Evolutionary conservation across 2,329 filamentous ascomycete genomes (phyloP), one percentile per base, ranked within the genome.

Genomic region (Juglanconis oblonga): DNA sequence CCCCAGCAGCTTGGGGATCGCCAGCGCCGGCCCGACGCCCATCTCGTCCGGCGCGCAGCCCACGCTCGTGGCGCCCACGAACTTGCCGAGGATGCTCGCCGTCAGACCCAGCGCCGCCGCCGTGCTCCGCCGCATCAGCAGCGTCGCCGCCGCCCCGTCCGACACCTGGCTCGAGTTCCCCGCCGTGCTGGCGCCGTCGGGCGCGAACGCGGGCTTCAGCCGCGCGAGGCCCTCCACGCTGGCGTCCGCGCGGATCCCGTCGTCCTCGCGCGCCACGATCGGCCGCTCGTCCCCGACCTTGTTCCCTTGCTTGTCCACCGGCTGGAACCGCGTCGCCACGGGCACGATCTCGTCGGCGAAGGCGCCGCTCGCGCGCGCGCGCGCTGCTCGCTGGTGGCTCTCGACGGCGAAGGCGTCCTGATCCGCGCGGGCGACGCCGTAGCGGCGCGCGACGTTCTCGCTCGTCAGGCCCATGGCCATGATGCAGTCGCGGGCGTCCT

Each of bases 381-480:
- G 77, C 0, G 87, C 83, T 0, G 94, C 94, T 61, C 90, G 86
- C 54, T 77, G 76, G 72, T 97, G 93, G 24, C 86, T 90, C 66
- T 85, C 78, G 3, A 87, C 88, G 0, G 93, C 92, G 66, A 97
- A 92, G 1, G 81, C 87, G 70, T 97, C 93, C 76, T 97, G 92
- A 64, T 96, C 92, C 2, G 79, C 81, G 31, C 93, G 78, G 4
- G 77, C 82, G 31, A 97, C 85, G 9, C 84, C 84, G 70, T 96
- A 96, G 51, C 92, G 78, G 67, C 80, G 77, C 0, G 93, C 91
- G 0, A 97, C 92, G 68, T 96, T 97, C 79, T 97, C 93, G 5
- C 87, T 88, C 11, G 93, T 97, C 61, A 94, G 76, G 0, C 93
- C 93, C 93, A 97, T 97, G 67, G 88, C 86, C 93, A 97, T 96